phyloP scores from a whole-genome alignment of 148 eudicot species.

The Rhododendron henanense region DNA sequence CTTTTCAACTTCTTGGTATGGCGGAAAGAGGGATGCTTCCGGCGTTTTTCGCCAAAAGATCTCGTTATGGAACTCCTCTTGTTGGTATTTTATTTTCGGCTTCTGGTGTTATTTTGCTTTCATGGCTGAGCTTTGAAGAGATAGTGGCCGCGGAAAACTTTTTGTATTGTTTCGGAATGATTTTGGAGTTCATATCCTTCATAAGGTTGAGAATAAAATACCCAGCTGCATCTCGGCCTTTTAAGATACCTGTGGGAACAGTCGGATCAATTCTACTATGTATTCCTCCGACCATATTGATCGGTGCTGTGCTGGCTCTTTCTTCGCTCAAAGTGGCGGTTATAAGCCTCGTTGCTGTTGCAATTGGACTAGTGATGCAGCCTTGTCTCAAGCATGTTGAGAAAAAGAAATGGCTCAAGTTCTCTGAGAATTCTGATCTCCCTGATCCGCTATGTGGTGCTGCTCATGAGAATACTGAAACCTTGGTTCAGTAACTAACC shows the following conservation, averaged over 20 bases:
- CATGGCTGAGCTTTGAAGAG: constrained; percentile 11
- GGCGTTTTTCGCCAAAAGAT: constrained; percentile 4
- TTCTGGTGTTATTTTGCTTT: constrained; percentile 8
- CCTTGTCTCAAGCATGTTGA: constrained; percentile 11
- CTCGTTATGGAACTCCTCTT: constrained; percentile 11
- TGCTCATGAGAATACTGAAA: background rate
- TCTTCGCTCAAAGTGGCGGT: constrained; percentile 5
- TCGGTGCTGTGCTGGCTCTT: background rate
- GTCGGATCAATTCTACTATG: constrained; percentile 4
- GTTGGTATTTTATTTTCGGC: constrained; percentile 4
- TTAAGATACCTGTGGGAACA: constrained; percentile 11
- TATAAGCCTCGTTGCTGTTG: constrained; percentile 7
- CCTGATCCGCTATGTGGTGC: background rate
- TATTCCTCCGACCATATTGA: constrained; percentile 10
- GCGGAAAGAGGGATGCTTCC: constrained; percentile 15
- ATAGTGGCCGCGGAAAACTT: constrained; percentile 4
- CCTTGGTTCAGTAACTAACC: background rate
- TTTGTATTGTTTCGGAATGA: constrained; percentile 11
- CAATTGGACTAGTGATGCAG: constrained; percentile 7
- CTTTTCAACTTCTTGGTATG: constrained; percentile 15
- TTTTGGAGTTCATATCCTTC: constrained; percentile 13
- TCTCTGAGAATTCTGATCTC: background rate
- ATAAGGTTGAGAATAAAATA: background rate
- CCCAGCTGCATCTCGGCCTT: constrained; percentile 11
- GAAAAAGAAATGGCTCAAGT: constrained; percentile 6